Percentiles rank a stretch among this genome's conserved stretches.
phyloP scores from a whole-genome alignment of 2,329 filamentous ascomycete species.

The Aspergillus hiratsukae region DNA sequence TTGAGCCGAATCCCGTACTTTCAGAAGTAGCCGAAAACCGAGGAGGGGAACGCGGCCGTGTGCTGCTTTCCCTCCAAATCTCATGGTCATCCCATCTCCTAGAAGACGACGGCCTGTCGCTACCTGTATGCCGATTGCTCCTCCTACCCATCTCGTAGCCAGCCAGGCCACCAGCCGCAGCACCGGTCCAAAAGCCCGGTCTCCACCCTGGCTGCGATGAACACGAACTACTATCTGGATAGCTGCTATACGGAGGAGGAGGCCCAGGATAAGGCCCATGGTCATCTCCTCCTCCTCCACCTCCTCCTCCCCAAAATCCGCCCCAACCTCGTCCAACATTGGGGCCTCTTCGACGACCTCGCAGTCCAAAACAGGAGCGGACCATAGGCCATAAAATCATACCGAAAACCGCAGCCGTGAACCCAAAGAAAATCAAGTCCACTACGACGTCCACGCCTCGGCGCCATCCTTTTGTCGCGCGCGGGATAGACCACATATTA shows the following conservation, averaged over 20 bases:
- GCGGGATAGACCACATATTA: constrained; percentile 18
- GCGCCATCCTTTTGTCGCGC: constrained; percentile 1
- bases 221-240: constrained; percentile 18
- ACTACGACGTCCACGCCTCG: constrained; percentile 13
- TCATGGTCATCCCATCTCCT: constrained; percentile 12
- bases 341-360: constrained; percentile 19
- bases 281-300: constrained; percentile 31
- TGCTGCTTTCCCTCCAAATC: constrained; percentile 32
- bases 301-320: constrained; percentile 32
- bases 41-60: constrained; percentile 27
- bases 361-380: constrained; percentile 20
- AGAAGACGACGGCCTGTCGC: constrained; percentile 11
- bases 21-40: constrained; percentile 28
- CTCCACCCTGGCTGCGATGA: constrained; percentile 31
- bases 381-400: constrained; percentile 25
- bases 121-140: constrained; percentile 8
- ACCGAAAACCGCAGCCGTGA: constrained; percentile 25
- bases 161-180: constrained; percentile 37
- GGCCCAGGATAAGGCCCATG: constrained; percentile 29
- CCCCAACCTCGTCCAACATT: constrained; percentile 13
- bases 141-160: constrained; percentile 40
- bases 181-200: constrained; percentile 47
- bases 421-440: constrained; percentile 31
- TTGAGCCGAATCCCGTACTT: constrained; percentile 46
- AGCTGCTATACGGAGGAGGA: constrained; percentile 39